Conservation (phyloP, 2,329 filamentous ascomycete genomes). For the Exserohilum rostratum region DNA sequence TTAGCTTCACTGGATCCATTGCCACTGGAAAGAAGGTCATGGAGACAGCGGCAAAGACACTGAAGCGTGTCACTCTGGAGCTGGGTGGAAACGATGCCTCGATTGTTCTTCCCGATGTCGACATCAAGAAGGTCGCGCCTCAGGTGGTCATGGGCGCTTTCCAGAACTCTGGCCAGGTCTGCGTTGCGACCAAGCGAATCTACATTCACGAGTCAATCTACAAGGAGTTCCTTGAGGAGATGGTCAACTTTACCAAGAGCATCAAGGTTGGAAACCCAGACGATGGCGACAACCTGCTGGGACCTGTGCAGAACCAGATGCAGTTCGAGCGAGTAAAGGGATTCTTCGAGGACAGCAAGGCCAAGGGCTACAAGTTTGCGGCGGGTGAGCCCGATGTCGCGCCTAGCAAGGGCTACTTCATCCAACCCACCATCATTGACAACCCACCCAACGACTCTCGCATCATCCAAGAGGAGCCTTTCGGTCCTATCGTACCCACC, state of each 20-base stretch:
- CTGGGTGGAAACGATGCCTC: slow-evolving; percentile 67
- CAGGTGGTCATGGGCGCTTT: slow-evolving; percentile 61
- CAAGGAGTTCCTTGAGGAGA: slow-evolving; percentile 46
- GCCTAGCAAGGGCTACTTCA: slow-evolving; percentile 59
- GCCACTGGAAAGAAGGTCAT: slow-evolving; percentile 67
- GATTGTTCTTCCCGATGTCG: slow-evolving; percentile 65
- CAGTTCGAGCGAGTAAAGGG: slow-evolving; percentile 67
- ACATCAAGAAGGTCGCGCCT: slow-evolving; percentile 58
- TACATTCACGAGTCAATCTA: slow-evolving; percentile 50
- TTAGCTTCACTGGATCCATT: slow-evolving; percentile 68
- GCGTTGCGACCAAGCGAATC: slow-evolving; percentile 45
- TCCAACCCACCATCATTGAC: slow-evolving; percentile 65
- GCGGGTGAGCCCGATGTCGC: slow-evolving; percentile 53
- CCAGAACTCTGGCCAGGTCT: slow-evolving; percentile 61
- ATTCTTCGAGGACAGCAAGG: slow-evolving; percentile 62
- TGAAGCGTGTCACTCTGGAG: slow-evolving; percentile 68
- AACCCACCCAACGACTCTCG: slow-evolving; percentile 63
- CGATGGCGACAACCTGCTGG: slow-evolving; percentile 57
- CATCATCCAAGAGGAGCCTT: slow-evolving; percentile 66
- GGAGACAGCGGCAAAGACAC: slow-evolving; percentile 60
- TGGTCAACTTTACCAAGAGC: slow-evolving; percentile 55
- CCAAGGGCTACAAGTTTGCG: slow-evolving; percentile 60
- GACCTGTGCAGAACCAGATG: slow-evolving; percentile 69
- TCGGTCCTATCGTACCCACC: slow-evolving; percentile 69
- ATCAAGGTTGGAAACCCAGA: slow-evolving; percentile 49